These are phyloP conservation scores for Copromyces sp. DNA, from an alignment of 495 filamentous ascomycete species.

Conservation along the genomic window DNA sequence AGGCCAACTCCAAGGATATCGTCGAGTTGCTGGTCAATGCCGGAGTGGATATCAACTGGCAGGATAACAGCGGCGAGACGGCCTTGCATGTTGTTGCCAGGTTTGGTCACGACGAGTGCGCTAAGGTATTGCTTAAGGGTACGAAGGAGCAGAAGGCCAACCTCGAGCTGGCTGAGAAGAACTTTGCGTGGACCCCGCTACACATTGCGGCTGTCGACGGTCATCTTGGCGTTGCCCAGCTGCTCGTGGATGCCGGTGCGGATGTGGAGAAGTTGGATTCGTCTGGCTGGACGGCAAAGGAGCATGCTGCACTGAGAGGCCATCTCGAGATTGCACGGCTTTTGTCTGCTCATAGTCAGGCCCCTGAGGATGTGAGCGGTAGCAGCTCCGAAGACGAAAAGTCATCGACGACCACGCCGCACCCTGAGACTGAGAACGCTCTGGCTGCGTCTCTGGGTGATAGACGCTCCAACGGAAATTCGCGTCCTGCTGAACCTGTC, in stretches of 20 bases:
- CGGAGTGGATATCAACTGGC: constrained; percentile 88
- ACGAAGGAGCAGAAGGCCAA: constrained; percentile 59
- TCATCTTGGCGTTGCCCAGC: constrained; percentile 53
- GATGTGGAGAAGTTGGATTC: constrained; percentile 63
- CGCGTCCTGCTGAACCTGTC: constrained; percentile 55
- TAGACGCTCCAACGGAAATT: constrained; percentile 30
- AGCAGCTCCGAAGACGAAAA: constrained; percentile 23
- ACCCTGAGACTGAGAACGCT: constrained; percentile 25
- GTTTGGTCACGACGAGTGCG: constrained; percentile 75
- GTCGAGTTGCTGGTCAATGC: constrained; percentile 82
- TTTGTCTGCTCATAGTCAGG: constrained; percentile 36
- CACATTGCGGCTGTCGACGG: constrained; percentile 89
- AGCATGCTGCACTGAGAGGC: constrained; percentile 83
- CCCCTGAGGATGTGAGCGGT: constrained; percentile 13
- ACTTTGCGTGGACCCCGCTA: constrained; percentile 86
- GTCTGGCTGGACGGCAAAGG: constrained; percentile 90
- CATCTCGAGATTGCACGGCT: constrained; percentile 68
- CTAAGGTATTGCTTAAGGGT: constrained; percentile 60
- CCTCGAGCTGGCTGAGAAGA: constrained; percentile 68
- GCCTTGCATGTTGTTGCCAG: constrained; percentile 87
- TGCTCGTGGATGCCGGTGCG: constrained; percentile 65
- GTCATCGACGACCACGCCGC: constrained; percentile 29
- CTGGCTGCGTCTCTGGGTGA: constrained; percentile 40
- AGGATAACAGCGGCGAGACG: constrained; percentile 86
- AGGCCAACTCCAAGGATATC: constrained; percentile 71